These are phyloP conservation scores for Marsdenia floribunda DNA, from an alignment of 257 asterid genomes.

Conservation along the genomic window DNA sequence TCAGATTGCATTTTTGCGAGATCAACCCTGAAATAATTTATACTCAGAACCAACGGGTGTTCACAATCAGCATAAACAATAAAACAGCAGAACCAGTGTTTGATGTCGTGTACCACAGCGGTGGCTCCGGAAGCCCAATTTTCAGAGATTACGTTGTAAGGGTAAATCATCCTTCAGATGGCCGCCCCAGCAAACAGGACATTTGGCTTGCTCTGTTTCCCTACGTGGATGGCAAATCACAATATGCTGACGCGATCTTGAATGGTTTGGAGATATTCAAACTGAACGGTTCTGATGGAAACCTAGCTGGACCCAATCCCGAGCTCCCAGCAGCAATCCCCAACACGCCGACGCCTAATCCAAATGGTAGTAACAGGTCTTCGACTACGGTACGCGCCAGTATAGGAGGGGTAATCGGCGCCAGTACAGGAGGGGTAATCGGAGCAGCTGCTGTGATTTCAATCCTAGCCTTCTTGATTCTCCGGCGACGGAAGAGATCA, in stretches of 20 bases:
- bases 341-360: not conserved
- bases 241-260: conserved; percentile 21
- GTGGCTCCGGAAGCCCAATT: conserved; percentile 27
- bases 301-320: conserved; percentile 48
- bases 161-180: conserved; percentile 10
- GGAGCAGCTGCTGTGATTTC: not conserved
- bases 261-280: conserved; percentile 69
- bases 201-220: conserved; percentile 21
- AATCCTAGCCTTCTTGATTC: not conserved
- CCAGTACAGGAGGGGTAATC: no score
- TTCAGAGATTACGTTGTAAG: conserved; percentile 33
- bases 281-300: conserved; percentile 27
- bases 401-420: no score
- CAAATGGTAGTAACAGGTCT: no score
- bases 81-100: conserved; percentile 5
- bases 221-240: not conserved
- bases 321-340: not conserved
- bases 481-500: conserved; percentile 21
- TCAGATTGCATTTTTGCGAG: conserved; percentile 57
- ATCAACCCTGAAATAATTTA: not conserved
- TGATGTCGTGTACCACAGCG: conserved; percentile 26
- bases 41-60: conserved; percentile 14
- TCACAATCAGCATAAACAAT: conserved; percentile 21
- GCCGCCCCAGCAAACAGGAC: conserved; percentile 18
- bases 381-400: no score